These are phyloP conservation scores for Hygrocybe coccinea DNA, from an alignment of 768 basidiomycete genomes.

Conservation along the genomic window DNA sequence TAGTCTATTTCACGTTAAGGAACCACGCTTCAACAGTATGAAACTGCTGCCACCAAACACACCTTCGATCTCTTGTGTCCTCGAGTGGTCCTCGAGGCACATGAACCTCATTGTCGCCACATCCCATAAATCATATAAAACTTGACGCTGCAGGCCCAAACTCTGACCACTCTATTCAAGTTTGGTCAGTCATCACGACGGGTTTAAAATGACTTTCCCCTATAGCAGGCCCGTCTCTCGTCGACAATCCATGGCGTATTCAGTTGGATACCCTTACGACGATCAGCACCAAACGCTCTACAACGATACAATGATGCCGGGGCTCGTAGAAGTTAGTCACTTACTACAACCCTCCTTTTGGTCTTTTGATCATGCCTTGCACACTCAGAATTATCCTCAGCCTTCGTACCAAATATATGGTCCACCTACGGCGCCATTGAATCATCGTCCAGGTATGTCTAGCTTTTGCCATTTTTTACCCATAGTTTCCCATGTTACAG, in stretches of 20 bases:
- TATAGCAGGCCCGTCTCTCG: conserved; percentile 18
- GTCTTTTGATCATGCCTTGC: conserved; percentile 6
- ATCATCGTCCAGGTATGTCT: conserved; percentile 39
- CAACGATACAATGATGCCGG: conserved; percentile 27
- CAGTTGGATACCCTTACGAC: conserved; percentile 24
- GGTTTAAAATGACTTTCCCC: conserved; percentile 40
- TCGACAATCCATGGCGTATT: conserved; percentile 9
- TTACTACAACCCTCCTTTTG: neutral
- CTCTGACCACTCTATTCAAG: neutral
- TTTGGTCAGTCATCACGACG: conserved; percentile 14
- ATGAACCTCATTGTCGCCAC: conserved; percentile 14
- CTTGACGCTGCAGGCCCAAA: neutral
- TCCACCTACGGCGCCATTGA: conserved; percentile 35
- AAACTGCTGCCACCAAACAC: neutral
- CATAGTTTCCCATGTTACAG: conserved; percentile 22
- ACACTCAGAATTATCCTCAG: conserved; percentile 36
- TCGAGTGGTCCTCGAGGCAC: conserved; percentile 18
- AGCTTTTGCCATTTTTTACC: neutral
- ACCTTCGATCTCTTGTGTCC: conserved; percentile 5
- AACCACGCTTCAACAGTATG: neutral
- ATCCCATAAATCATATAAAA: conserved; percentile 5
- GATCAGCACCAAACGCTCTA: conserved; percentile 27
- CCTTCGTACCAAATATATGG: conserved; percentile 47
- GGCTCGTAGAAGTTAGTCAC: conserved; percentile 35
- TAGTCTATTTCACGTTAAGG: too few species aligned